phyloP scores from a whole-genome alignment of 768 basidiomycete genomes.

The Calocybe gangraenosa region DNA sequence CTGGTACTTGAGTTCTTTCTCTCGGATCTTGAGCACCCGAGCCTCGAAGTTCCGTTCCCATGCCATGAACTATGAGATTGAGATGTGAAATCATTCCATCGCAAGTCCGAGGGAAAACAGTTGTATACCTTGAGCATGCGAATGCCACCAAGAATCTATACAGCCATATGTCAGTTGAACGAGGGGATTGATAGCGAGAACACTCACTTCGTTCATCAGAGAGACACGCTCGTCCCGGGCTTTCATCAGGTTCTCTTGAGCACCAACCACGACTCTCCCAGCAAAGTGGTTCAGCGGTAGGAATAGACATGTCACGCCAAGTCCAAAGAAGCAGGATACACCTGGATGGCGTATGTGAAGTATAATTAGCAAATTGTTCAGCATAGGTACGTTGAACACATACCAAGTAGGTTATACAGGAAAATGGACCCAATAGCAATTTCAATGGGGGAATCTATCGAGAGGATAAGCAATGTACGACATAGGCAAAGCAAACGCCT shows the following conservation, averaged over 20 bases:
- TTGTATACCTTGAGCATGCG: conserved; percentile 81
- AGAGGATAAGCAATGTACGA: background rate
- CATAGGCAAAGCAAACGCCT: background rate
- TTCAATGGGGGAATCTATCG: conserved; percentile 73
- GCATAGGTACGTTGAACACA: no score
- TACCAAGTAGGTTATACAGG: conserved; percentile 74
- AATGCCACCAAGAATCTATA: conserved; percentile 78
- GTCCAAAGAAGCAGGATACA: conserved; percentile 72
- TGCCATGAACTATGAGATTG: conserved; percentile 72
- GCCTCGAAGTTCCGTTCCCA: conserved; percentile 88
- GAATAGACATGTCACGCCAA: conserved; percentile 69
- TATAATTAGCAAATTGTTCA: no score
- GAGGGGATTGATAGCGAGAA: background rate
- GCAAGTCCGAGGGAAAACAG: conserved; percentile 3
- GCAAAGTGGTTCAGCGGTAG: conserved; percentile 81
- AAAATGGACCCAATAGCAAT: conserved; percentile 70
- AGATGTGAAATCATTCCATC: background rate
- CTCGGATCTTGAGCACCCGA: conserved; percentile 65
- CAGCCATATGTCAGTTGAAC: background rate
- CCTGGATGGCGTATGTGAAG: conserved; percentile 26
- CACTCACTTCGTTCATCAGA: conserved; percentile 78
- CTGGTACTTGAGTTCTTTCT: conserved; percentile 81
- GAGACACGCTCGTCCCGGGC: conserved; percentile 86
- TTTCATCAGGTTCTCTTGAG: conserved; percentile 89
- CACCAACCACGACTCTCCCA: conserved; percentile 70